phyloP scores from a whole-genome alignment of 1,284 basidiomycete genomes.

The Naganishia sp. region DNA sequence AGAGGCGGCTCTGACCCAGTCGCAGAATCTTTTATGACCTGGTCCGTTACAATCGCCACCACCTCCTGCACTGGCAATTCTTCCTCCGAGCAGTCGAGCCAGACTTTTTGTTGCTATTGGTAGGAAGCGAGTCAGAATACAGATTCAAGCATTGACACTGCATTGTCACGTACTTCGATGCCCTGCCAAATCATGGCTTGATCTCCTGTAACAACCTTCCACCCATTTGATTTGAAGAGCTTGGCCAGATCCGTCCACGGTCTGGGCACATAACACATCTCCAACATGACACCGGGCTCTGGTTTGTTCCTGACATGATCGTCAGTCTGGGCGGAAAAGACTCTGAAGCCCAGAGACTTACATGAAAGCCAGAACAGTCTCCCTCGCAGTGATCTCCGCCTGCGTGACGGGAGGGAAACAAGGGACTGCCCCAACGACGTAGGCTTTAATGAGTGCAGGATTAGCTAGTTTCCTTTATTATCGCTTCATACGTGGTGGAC shows the following conservation, averaged over 20 bases:
- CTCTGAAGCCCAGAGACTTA: background rate
- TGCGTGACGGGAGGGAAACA: constrained; percentile 22
- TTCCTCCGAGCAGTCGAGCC: constrained; percentile 26
- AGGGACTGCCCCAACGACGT: constrained; percentile 19
- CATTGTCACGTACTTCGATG: constrained; percentile 11
- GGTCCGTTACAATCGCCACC: constrained; percentile 11
- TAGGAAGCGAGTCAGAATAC: background rate
- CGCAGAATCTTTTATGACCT: constrained; percentile 16
- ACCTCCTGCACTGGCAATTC: constrained; percentile 23
- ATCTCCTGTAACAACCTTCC: constrained; percentile 25
- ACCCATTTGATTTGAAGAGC: constrained; percentile 19
- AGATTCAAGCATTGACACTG: too few relatives aligned
- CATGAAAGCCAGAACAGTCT: constrained; percentile 27
- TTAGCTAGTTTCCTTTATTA: background rate
- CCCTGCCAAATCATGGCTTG: constrained; percentile 28
- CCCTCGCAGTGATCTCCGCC: constrained; percentile 13
- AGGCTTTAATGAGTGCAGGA: background rate
- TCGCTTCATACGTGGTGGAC: background rate
- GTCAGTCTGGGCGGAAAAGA: background rate
- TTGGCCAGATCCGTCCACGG: constrained; percentile 26
- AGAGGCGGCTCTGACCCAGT: constrained; percentile 22
- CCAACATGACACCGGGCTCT: constrained; percentile 22
- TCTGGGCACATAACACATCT: constrained; percentile 25
- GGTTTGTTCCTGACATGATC: constrained; percentile 11
- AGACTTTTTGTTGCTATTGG: constrained; percentile 24